Evolutionary conservation across 352 stramenopile species (phyloP), one percentile per base, ranked within the genome.

Genomic region (Peronospora destructor): DNA sequence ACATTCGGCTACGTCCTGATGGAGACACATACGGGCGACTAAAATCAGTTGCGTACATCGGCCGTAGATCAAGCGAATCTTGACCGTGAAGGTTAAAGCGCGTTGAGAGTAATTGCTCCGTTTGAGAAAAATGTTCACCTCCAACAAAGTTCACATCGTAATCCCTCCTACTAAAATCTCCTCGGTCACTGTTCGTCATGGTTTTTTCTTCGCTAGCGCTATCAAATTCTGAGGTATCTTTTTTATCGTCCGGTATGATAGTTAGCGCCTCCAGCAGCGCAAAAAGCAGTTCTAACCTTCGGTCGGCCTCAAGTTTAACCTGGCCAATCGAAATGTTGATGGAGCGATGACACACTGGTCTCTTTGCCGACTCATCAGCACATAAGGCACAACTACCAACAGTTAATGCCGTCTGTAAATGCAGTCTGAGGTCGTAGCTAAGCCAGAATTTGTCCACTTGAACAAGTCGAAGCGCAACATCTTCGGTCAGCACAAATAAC

Each of bases 281-380:
- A 37, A 90, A 94, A 19, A 94, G 61, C 17, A 94, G 52, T 53
- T 88, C 76, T 21, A 94, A 61, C 11, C 84, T 63, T 38, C 84
- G 71, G 55, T 94, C 84, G 6, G 84, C 84, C 49, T 94, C 84
- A 7, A 94, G 50, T 38, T 94, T 94, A 12, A 94, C 74, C 64
- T 92, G 81, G 6, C 82, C 84, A 37, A 92, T 79, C 0, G 59
- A 76, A 41, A 90, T 67, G 13, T 57, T 61, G 9, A 92, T 46
- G 8, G 70, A 77, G 12, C 82, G 78, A 62, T 92, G 77, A 13
- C 68, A 84, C 4, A 75, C 58, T 17, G 73, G 62, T 26, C 64
- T 63, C 34, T 77, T 81, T 2, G 64, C 50, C 30, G 68, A 79
- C 34, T 90, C 82, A 33, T 89, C 70, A n/a, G 62, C 29, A 42